These are phyloP conservation scores for Alternaria tenuissima DNA, from an alignment of 2,329 filamentous ascomycete genomes.

Conservation along the genomic window DNA sequence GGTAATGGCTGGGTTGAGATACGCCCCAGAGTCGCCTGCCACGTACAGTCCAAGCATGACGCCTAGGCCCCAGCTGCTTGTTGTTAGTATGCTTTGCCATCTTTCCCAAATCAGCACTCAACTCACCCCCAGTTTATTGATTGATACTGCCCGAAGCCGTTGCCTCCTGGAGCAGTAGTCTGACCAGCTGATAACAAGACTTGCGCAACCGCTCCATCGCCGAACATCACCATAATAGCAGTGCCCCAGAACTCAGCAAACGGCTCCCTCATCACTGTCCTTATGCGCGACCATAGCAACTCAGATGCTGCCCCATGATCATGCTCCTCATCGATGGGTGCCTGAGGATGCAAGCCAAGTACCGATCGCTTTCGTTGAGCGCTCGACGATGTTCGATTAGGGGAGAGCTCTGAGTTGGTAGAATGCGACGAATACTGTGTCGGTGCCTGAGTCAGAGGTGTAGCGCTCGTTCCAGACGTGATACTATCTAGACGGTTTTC, in stretches of 20 bases:
- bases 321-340: conserved; percentile 54
- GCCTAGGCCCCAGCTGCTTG: conserved; percentile 46
- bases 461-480: conserved; percentile 20
- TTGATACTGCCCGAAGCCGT: conserved; percentile 55
- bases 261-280: conserved; percentile 52
- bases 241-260: conserved; percentile 57
- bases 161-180: conserved; percentile 51
- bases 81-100: conserved; percentile 8
- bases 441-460: conserved; percentile 24
- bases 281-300: conserved; percentile 50
- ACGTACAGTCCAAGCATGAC: conserved; percentile 66
- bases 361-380: conserved; percentile 33
- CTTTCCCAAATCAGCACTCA: not conserved
- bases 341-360: conserved; percentile 51
- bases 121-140: conserved; percentile 54
- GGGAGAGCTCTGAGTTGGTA: conserved; percentile 11
- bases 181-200: conserved; percentile 51
- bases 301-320: conserved; percentile 47
- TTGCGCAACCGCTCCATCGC: conserved; percentile 56
- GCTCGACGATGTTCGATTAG: conserved; percentile 33
- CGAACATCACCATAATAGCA: conserved; percentile 55
- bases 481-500: conserved; percentile 17
- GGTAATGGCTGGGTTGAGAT: conserved; percentile 72
- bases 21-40: conserved; percentile 70
- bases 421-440: conserved; percentile 30